These are phyloP conservation scores for Pouteria campechiana DNA, from an alignment of 179 eudicot genomes.

Conservation along the genomic window DNA sequence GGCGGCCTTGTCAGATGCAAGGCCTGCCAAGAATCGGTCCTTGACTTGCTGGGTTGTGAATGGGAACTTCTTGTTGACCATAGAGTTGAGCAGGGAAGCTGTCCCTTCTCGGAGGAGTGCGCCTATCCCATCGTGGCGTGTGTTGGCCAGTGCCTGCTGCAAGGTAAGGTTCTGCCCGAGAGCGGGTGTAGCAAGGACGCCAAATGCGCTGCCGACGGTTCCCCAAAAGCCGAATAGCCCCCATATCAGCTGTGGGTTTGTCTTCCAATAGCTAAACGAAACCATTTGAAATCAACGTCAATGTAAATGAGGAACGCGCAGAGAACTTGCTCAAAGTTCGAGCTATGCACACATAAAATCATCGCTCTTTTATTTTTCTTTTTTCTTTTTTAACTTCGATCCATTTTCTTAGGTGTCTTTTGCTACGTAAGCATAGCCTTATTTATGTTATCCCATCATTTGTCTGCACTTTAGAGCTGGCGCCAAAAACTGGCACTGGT, in stretches of 20 bases:
- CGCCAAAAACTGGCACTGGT: too few relatives aligned
- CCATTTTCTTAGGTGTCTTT: too few relatives aligned
- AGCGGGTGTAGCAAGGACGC: conserved; percentile 37
- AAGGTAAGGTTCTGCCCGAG: conserved; percentile 26
- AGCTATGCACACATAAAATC: too few relatives aligned
- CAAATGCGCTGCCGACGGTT: conserved; percentile 52
- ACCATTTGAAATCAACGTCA: too few relatives aligned
- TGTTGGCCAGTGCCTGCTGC: conserved; percentile 48
- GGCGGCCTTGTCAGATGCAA: conserved; percentile 51
- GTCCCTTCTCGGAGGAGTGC: conserved; percentile 80
- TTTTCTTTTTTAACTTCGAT: too few relatives aligned
- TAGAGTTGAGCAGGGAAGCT: conserved; percentile 69
- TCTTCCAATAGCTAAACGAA: conserved; percentile 86
- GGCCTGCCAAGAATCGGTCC: conserved; percentile 29
- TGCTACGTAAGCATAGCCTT: too few relatives aligned
- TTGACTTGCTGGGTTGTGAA: conserved; percentile 52
- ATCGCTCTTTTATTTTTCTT: too few relatives aligned
- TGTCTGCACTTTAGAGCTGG: too few relatives aligned
- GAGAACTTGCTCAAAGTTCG: too few relatives aligned
- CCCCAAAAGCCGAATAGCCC: conserved; percentile 67
- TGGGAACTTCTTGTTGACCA: conserved; percentile 42
- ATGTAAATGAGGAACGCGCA: too few relatives aligned
- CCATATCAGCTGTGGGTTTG: conserved; percentile 56
- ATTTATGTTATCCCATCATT: too few relatives aligned
- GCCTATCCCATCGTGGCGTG: conserved; percentile 41